Evolutionary conservation across 768 basidiomycete species (phyloP).

Genomic region (Calvatia gigantea): DNA sequence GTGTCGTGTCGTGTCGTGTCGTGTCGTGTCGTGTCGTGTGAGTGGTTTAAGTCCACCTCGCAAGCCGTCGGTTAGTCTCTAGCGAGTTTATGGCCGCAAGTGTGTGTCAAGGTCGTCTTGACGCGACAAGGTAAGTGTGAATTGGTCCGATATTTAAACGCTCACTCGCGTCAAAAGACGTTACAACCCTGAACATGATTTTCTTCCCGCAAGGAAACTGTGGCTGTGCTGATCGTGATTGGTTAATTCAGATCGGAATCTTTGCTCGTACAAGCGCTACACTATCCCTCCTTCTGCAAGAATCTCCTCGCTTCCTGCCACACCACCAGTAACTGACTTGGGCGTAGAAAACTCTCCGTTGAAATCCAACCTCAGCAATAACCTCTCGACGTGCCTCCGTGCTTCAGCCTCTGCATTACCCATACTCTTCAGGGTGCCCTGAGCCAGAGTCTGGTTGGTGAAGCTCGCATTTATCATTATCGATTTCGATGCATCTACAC

Average conservation of each 20-base stretch:
- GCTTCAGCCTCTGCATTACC: slow-evolving; percentile 43
- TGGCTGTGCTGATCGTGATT: slow-evolving; percentile 5
- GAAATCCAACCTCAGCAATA: slow-evolving; percentile 81
- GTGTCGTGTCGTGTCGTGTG: slow-evolving; percentile 2
- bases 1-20: no score
- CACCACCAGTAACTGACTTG: slow-evolving; percentile 22
- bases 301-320: slow-evolving; percentile 31
- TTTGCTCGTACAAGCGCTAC: slow-evolving; percentile 15
- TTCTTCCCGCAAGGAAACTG: not conserved
- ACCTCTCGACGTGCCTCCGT: slow-evolving; percentile 75
- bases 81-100: not conserved
- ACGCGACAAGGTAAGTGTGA: not conserved
- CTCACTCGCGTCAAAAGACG: not conserved
- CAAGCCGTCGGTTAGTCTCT: slow-evolving; percentile 14
- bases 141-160: not conserved
- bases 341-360: slow-evolving; percentile 71
- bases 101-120: not conserved
- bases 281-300: slow-evolving; percentile 36
- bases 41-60: not conserved
- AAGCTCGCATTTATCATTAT: slow-evolving; percentile 55
- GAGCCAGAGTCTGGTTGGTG: slow-evolving; percentile 52
- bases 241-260: not conserved
- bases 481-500: slow-evolving; percentile 72
- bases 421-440: slow-evolving; percentile 49
- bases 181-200: not conserved